phyloP scores from a whole-genome alignment of 441 rosid genomes.

The Geranium incanum region DNA sequence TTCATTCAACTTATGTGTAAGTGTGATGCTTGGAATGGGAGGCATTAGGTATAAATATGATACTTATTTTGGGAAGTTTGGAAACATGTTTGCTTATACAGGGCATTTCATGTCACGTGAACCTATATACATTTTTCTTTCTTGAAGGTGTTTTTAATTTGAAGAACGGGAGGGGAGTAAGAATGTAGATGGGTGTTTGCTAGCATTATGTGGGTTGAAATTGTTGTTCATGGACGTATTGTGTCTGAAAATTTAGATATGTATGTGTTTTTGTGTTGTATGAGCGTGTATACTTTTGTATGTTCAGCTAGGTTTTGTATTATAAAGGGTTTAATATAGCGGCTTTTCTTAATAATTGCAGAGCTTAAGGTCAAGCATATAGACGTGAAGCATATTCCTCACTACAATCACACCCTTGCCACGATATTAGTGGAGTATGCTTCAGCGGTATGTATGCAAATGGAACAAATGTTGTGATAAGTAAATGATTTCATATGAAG shows the following conservation, averaged over 20 bases:
- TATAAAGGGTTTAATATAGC: not conserved
- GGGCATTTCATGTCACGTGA: not conserved
- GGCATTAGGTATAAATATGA: not conserved
- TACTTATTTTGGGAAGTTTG: not conserved
- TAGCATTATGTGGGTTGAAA: not conserved
- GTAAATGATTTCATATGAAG: not conserved
- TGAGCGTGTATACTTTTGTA: not conserved
- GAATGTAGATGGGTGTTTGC: not conserved
- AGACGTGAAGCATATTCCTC: constrained; percentile 23
- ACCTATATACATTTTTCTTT: not conserved
- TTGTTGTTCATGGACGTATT: not conserved
- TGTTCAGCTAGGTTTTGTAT: not conserved
- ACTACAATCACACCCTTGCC: constrained; percentile 77
- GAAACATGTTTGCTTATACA: not conserved
- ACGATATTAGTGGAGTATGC: constrained; percentile 78
- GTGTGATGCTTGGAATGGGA: not conserved
- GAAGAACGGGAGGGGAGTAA: not conserved
- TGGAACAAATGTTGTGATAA: not conserved
- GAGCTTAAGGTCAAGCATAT: constrained; percentile 45
- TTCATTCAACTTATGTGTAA: not conserved
- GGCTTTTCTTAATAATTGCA: constrained; percentile 20
- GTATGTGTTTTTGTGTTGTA: not conserved
- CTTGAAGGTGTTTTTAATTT: not conserved
- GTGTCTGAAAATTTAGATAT: not conserved
- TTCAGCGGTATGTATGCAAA: constrained; percentile 59